Evolutionary conservation across 1,139 yeast species (phyloP).

Genomic region (Debaryomyces nepalensis): DNA sequence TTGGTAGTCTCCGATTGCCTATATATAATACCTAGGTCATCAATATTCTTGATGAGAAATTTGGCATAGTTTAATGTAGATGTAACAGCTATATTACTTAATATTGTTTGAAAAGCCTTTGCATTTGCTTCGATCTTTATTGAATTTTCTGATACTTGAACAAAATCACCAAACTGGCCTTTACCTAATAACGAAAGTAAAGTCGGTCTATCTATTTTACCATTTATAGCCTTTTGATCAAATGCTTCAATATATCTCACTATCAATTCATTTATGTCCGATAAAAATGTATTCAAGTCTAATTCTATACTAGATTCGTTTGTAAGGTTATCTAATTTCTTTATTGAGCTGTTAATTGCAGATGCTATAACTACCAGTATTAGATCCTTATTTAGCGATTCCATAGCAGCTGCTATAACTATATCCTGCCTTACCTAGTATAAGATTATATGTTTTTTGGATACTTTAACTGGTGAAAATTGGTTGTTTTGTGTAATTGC

Average conservation of each 20-base stretch:
- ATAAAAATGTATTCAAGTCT: slow-evolving; percentile 24
- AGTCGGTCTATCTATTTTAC: slow-evolving; percentile 15
- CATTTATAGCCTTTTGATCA: slow-evolving; percentile 9
- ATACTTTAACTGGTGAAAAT: not conserved
- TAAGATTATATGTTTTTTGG: not conserved
- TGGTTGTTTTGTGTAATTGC: not conserved
- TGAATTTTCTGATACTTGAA: slow-evolving; percentile 23
- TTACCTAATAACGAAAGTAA: slow-evolving; percentile 18
- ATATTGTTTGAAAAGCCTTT: slow-evolving; percentile 20
- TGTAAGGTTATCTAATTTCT: slow-evolving; percentile 17
- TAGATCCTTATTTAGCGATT: slow-evolving; percentile 25
- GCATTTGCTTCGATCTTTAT: slow-evolving; percentile 25
- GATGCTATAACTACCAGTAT: slow-evolving; percentile 35
- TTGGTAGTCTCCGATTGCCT: not conserved
- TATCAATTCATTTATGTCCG: slow-evolving; percentile 23
- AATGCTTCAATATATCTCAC: slow-evolving; percentile 23
- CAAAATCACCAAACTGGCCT: slow-evolving; percentile 24
- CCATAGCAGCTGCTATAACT: slow-evolving; percentile 18
- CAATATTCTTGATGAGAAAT: slow-evolving; percentile 32
- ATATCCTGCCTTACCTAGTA: not conserved
- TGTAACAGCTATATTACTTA: slow-evolving; percentile 32
- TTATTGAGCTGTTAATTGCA: slow-evolving; percentile 31
- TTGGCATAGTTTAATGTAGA: slow-evolving; percentile 32
- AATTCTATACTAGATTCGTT: slow-evolving; percentile 18
- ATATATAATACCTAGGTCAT: slow-evolving; percentile 21